Evolutionary conservation across 768 basidiomycete species (phyloP).

Genomic region (Pleurotus ostreatus): DNA sequence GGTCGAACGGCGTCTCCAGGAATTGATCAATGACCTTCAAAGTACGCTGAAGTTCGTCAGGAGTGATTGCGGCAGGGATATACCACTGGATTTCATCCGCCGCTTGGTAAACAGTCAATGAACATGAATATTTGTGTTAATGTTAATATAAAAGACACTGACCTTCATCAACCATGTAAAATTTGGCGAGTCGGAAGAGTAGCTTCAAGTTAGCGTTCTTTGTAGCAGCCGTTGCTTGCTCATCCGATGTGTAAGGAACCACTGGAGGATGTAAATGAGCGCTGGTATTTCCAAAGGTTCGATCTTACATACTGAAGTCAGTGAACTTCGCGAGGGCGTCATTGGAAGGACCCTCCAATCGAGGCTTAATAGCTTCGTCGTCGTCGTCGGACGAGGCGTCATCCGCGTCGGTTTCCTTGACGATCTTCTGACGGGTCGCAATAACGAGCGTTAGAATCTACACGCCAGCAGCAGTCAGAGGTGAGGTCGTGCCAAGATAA

Average conservation of each 20-base stretch:
- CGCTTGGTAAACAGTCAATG: constrained; percentile 27
- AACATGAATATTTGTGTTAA: background rate
- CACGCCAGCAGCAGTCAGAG: too few relatives aligned
- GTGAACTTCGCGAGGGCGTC: constrained; percentile 66
- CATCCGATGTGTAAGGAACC: constrained; percentile 71
- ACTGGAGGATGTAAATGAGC: constrained; percentile 36
- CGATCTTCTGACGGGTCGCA: constrained; percentile 51
- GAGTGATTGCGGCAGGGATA: constrained; percentile 67
- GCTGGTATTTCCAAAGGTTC: background rate
- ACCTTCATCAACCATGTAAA: constrained; percentile 68
- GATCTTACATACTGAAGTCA: constrained; percentile 64
- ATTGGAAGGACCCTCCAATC: constrained; percentile 48
- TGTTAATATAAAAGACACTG: constrained; percentile 14
- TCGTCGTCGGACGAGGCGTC: constrained; percentile 27
- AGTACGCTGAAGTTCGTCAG: constrained; percentile 63
- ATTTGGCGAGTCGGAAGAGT: constrained; percentile 75
- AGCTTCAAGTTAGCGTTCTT: constrained; percentile 80
- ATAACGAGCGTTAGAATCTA: constrained; percentile 61
- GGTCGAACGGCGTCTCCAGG: constrained; percentile 75
- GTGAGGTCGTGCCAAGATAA: too few relatives aligned
- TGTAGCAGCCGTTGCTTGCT: constrained; percentile 72
- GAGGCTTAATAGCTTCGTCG: constrained; percentile 14
- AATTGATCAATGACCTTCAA: constrained; percentile 80
- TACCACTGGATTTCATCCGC: constrained; percentile 81
- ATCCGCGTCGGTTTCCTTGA: constrained; percentile 56